These are phyloP conservation scores for Lathyrus oleraceus DNA, from an alignment of 306 rosid genomes.

Conservation along the genomic window DNA sequence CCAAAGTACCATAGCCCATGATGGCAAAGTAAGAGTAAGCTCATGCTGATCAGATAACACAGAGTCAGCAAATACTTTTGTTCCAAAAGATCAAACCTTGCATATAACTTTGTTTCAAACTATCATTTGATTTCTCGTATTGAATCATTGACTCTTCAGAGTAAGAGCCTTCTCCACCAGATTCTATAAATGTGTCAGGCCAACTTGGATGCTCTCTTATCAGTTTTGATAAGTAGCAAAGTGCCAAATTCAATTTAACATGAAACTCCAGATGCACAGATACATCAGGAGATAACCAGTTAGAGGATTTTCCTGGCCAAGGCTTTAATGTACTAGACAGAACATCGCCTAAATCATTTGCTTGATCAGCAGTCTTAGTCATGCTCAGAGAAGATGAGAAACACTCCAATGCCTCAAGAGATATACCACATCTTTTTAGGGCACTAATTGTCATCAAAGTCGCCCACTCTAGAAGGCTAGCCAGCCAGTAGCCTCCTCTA, in stretches of 20 bases:
- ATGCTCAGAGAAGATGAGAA: constrained; percentile 59
- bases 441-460: constrained; percentile 75
- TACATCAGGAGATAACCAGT: constrained; percentile 70
- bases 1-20: constrained; percentile 65
- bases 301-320: constrained; percentile 59
- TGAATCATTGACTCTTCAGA: constrained; percentile 46
- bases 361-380: constrained; percentile 59
- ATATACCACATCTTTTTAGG: constrained; percentile 76
- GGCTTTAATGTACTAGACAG: constrained; percentile 52
- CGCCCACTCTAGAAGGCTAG: constrained; percentile 96
- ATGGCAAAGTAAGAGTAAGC: no score
- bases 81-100: constrained; percentile 60
- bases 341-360: constrained; percentile 42
- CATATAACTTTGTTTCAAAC: constrained; percentile 51
- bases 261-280: constrained; percentile 64
- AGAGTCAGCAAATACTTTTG: constrained; percentile 73
- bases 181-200: constrained; percentile 46
- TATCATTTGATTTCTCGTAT: constrained; percentile 51
- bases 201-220: constrained; percentile 84
- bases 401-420: constrained; percentile 87
- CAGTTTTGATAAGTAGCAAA: constrained; percentile 70
- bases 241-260: no score
- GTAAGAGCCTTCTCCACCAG: constrained; percentile 35
- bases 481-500: constrained; percentile 84
- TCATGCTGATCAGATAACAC: constrained; percentile 58